A percentile compares a stretch with the other conserved stretches of the same genome.
phyloP scores from a whole-genome alignment of 2,329 filamentous ascomycete genomes.

The Pseudogymnoascus sp. region DNA sequence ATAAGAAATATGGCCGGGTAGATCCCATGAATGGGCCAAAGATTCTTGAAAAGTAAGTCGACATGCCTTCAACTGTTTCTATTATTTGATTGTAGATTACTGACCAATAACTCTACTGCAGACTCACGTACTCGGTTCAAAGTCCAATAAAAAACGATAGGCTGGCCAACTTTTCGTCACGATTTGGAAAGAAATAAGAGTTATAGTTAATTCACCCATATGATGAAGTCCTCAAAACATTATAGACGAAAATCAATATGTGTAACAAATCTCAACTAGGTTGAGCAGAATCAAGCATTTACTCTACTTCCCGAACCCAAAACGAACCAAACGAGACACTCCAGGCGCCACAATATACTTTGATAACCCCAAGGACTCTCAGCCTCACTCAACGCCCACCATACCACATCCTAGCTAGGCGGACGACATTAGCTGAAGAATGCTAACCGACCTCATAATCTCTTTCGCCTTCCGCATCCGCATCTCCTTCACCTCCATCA shows the following conservation, averaged over 20 bases:
- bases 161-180: slow-evolving; percentile 64
- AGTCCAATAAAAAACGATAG: slow-evolving; percentile 53
- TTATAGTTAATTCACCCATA: not conserved
- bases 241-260: not conserved
- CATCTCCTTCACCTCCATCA: slow-evolving; percentile 35
- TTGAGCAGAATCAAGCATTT: slow-evolving; percentile 1
- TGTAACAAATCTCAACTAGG: not conserved
- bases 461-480: slow-evolving; percentile 38
- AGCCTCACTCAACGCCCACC: slow-evolving; percentile 3
- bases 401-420: not conserved
- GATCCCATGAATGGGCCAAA: slow-evolving; percentile 83
- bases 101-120: slow-evolving; percentile 28
- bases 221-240: not conserved
- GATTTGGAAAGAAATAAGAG: slow-evolving; percentile 57
- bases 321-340: slow-evolving; percentile 1
- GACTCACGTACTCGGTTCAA: slow-evolving; percentile 57
- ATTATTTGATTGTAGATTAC: not conserved
- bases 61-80: not conserved
- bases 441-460: slow-evolving; percentile 35
- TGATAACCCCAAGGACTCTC: not conserved
- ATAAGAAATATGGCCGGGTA: slow-evolving; percentile 90
- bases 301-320: not conserved
- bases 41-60: slow-evolving; percentile 76
- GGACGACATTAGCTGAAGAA: slow-evolving; percentile 57
- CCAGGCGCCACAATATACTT: slow-evolving; percentile 6